Evolutionary conservation across 257 asterid genomes (phyloP), one percentile per base, ranked within the genome.

Genomic region (Ilex aquifolium): DNA sequence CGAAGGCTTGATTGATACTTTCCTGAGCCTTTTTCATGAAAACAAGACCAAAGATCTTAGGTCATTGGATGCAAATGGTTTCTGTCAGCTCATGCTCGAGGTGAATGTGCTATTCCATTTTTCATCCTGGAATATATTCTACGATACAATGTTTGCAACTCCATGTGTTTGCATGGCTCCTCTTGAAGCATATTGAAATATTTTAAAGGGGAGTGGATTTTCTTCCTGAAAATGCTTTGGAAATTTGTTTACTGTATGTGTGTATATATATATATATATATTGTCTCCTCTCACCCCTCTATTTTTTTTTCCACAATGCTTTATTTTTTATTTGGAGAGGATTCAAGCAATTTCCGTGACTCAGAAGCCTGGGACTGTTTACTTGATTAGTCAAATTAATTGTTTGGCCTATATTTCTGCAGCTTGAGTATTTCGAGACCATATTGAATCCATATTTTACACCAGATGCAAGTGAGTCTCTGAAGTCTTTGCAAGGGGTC

Each of bases 341-440:
- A 36, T 36, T 36, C 42, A 36, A 36, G 42, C 8, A 36, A 36
- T 36, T 36, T 36, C 42, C 2, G 8, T 36, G 42, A 36, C n/a
- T 11, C 7, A 40, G 52, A 14, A 50, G 62, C 36, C 14, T 58
- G 44, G 7, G 31, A 52, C 6, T 40, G 39, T 6, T 36, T 36
- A 14, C 52, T 10, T 46, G 52, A 11, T 2, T 4, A 46, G 52
- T 36, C 42, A 46, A 62, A 58, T 69, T 69, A 15, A 56, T 60
- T 31, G 29, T 15, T 63, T 60, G 53, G 44, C 61, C 53, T 78
- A 42, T 65, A 59, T 54, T 61, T 80, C 56, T 78, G 90, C 97
- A 92, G 99, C 95, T 93, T 44, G 99, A 93, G 65, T 93, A 93
- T 76, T 90, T 85, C 13, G 99, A 93, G 90, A 93, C 99, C 42